Evolutionary conservation across 2,329 filamentous ascomycete species (phyloP), one percentile per base, ranked within the genome.

Genomic region (Sclerotinia subarctica): DNA sequence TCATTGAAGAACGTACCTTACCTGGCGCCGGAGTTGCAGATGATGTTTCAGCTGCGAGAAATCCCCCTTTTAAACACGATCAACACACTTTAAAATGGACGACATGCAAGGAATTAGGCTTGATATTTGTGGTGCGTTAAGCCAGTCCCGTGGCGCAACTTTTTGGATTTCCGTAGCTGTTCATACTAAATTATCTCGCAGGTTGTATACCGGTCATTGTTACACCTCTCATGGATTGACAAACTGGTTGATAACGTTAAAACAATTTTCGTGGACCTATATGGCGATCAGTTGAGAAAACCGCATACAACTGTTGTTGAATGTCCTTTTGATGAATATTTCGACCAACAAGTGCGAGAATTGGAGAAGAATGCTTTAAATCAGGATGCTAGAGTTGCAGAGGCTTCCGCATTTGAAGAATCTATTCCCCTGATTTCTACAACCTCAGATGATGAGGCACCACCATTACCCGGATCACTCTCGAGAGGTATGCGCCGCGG

Each of bases 51-150:
- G 84, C 88, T 19, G 82, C 86, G 21, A 82, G 81, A 63, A 92
- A 92, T 73, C 87, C 91, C 21, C 85, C 89, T 0, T 99, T 95
- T 81, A 92, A 88, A 79, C 91, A 92, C 76, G 95, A 98, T 74
- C 93, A 96, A 73, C 96, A 98, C 78, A 98, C 93, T 0, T 79
- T 99, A 73, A 96, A 95, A 81, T 99, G 94, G 92, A 93, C 93
- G 5, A 88, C 91, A 47, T 90, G 90, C 66, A 98, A 97, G 81
- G 95, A 99, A 77, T 82, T 98, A 65, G 93, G 94, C 52, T 81
- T 99, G 72, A 96, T 99, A 72, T 99, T 99, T 80, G 94, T 98
- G 76, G 93, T 96, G 82, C 38, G 66, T 32, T 32, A 26, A 44
- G 29, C 19, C 13, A 13, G 46, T 26, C 21, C n/a, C 38, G 38